Conservation (phyloP, 176 grass and related monocot genomes). For the Aechmea fasciata region DNA sequence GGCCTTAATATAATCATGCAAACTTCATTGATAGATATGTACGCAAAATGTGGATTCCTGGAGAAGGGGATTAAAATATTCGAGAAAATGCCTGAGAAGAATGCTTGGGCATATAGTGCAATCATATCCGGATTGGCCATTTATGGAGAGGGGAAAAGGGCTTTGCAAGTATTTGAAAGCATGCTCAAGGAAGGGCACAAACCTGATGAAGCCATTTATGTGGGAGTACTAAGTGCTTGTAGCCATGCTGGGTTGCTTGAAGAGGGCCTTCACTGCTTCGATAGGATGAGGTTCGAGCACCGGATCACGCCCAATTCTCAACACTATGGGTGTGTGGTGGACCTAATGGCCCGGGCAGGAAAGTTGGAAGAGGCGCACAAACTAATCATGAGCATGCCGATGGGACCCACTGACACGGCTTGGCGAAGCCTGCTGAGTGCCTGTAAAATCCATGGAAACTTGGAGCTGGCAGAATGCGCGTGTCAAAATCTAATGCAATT, state of each 20-base stretch:
- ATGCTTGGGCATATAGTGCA: constrained; percentile 47
- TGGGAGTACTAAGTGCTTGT: constrained; percentile 62
- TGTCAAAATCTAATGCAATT: constrained; percentile 29
- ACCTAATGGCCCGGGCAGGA: constrained; percentile 55
- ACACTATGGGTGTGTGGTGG: constrained; percentile 80
- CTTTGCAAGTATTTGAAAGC: constrained; percentile 45
- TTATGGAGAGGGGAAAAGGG: constrained; percentile 44
- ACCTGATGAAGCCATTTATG: constrained; percentile 58
- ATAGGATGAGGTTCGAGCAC: constrained; percentile 65
- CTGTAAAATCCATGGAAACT: constrained; percentile 51
- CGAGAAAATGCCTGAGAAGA: constrained; percentile 34
- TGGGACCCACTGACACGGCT: constrained; percentile 35
- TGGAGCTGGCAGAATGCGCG: constrained; percentile 30
- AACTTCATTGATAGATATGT: constrained; percentile 71
- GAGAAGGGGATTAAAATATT: constrained; percentile 42
- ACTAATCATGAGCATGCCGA: constrained; percentile 54
- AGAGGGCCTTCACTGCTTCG: constrained; percentile 65
- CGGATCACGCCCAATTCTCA: constrained; percentile 44
- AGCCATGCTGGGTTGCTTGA: constrained; percentile 54
- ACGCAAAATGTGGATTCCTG: constrained; percentile 53
- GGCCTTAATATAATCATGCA: constrained; percentile 45
- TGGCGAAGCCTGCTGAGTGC: constrained; percentile 70
- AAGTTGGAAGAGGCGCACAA: constrained; percentile 40
- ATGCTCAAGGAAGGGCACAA: constrained; percentile 41
- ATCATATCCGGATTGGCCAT: constrained; percentile 54